Base-by-base conservation (phyloP, 805 yeast species). In the Wickerhamomyces kurtzmanii region DNA sequence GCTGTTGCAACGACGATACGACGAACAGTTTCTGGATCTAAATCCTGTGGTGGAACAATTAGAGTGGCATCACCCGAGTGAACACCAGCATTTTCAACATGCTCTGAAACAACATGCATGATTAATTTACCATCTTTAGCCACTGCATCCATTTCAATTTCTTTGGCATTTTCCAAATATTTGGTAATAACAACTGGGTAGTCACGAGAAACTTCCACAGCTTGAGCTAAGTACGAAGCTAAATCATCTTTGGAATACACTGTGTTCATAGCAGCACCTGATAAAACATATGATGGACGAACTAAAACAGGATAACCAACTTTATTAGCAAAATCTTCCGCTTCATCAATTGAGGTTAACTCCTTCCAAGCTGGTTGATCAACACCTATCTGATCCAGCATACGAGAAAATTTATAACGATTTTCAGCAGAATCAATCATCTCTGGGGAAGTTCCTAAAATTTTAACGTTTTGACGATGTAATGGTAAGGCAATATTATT, bases 331-430 rank as follows among this genome's bases (percentile, higher is more conserved):
- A 89, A 89, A 24, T 62, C 75, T 54, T 84, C 93, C 34, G 98
- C 97, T 57, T 89, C 97, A 22, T 68, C 84, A 33, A 85, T 68
- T 15, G 95, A 83, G 20, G 97, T 86, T 46, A 89, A 71, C 59
- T 89, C 98, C 58, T 87, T 89, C 98, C 98, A 89, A 21, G 96
- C 95, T 24, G 98, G 98, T 62, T 89, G 98, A 61, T 89, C 98
- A 39, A 89, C 96, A 31, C 94, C 95, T 49, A 89, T 89, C 42
- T 73, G 74, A 59, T 89, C 98, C 62, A 89, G 70, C 93, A 89
- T 86, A 61, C 96, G 83, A 24, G 96, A 85, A 65, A 89, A 89
- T 65, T 91, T 89, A 71, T 85, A 87, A 64, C 98, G 75, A 63
- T 89, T 87, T 68, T 89, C 98, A 39, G 98, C 98, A 36, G 93